phyloP scores from a whole-genome alignment of 139 green algal genomes.

The Picochlorum costavermella region DNA sequence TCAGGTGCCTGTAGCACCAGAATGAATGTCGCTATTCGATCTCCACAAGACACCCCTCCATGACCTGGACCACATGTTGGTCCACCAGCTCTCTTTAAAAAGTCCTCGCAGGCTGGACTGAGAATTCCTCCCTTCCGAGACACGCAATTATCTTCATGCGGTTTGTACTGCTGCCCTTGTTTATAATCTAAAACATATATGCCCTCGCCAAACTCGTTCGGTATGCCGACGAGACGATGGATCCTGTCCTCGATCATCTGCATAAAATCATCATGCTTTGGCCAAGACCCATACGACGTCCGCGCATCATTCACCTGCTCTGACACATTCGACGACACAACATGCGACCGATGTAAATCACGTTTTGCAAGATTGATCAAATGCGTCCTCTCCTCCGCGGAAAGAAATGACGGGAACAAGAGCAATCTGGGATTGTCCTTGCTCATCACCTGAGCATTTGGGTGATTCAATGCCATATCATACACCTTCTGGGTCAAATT shows the following conservation, averaged over 20 bases:
- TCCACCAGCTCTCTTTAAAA: slow-evolving; percentile 30
- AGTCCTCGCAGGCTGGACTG: slow-evolving; percentile 9
- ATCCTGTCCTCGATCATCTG: slow-evolving; percentile 19
- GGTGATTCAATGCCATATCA: slow-evolving; percentile 18
- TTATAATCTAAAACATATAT: slow-evolving; percentile 38
- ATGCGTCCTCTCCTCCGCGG: slow-evolving; percentile 24
- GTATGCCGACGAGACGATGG: slow-evolving; percentile 26
- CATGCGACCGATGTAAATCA: slow-evolving; percentile 24
- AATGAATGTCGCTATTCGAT: slow-evolving; percentile 34
- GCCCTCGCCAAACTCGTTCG: slow-evolving; percentile 29
- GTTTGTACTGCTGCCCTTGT: slow-evolving; percentile 27
- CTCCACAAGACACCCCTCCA: slow-evolving; percentile 28
- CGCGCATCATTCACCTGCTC: slow-evolving; percentile 5
- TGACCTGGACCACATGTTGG: slow-evolving; percentile 21
- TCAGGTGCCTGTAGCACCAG: slow-evolving; percentile 8
- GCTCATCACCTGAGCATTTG: slow-evolving; percentile 15
- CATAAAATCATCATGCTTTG: slow-evolving; percentile 16
- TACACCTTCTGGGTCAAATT: slow-evolving; percentile 19
- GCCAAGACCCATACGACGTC: slow-evolving; percentile 15
- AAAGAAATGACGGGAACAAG: slow-evolving; percentile 24
- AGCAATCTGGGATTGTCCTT: slow-evolving; percentile 22
- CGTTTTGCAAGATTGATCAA: slow-evolving; percentile 15
- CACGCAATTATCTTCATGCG: slow-evolving; percentile 6
- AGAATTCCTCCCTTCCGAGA: neutral
- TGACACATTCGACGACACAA: slow-evolving; percentile 17